Percentiles rank a stretch among this genome's conserved stretches.
phyloP scores from a whole-genome alignment of 345 rosid genomes.

The Noccaea bulbosa region DNA sequence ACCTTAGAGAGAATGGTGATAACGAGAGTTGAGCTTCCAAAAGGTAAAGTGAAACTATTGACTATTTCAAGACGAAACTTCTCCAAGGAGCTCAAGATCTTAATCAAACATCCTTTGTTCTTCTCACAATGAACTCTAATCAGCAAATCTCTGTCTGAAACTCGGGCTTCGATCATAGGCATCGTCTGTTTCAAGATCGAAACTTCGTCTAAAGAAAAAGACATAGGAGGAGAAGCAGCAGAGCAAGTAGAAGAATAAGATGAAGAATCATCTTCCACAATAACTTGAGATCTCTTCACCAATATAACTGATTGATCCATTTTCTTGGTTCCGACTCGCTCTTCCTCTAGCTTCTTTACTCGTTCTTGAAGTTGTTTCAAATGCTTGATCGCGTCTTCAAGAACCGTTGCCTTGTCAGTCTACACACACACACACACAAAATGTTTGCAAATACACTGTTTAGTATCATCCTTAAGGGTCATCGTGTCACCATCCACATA shows the following conservation, averaged over 20 bases:
- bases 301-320: constrained; percentile 62
- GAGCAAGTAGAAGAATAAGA: constrained; percentile 55
- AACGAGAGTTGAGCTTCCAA: constrained; percentile 69
- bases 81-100: constrained; percentile 58
- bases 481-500: not conserved
- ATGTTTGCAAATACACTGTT: not conserved
- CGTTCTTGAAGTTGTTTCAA: constrained; percentile 74
- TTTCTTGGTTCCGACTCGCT: constrained; percentile 44
- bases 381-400: constrained; percentile 72
- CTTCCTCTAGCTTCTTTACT: constrained; percentile 55
- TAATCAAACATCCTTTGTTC: constrained; percentile 49
- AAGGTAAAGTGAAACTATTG: constrained; percentile 60
- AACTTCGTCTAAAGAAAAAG: constrained; percentile 49
- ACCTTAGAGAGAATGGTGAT: constrained; percentile 70
- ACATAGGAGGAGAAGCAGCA: constrained; percentile 43
- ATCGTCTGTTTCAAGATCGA: constrained; percentile 44
- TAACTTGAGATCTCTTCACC: constrained; percentile 58
- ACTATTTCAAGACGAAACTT: constrained; percentile 53
- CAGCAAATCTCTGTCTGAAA: constrained; percentile 59
- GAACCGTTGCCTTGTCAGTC: constrained; percentile 64
- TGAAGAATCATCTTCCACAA: constrained; percentile 49
- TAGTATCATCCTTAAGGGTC: not conserved
- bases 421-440: not conserved
- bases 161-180: constrained; percentile 75
- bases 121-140: constrained; percentile 68